phyloP scores from a whole-genome alignment of 768 basidiomycete species.

The Ramaria sp. region DNA sequence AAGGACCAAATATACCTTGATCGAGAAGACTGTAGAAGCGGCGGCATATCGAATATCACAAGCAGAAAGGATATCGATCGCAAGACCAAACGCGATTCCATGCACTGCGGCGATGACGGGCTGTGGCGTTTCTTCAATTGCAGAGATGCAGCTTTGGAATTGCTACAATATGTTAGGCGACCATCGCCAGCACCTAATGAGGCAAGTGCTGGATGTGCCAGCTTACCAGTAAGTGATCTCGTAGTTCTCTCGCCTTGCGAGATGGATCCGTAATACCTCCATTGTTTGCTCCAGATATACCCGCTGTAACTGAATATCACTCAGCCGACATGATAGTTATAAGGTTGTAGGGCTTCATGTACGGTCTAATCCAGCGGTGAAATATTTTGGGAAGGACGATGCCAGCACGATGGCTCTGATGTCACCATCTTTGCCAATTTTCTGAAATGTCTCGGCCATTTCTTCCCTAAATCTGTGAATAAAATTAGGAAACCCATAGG shows the following conservation, averaged over 20 bases:
- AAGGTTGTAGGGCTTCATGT: background rate
- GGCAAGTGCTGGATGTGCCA: background rate
- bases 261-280: constrained; percentile 34
- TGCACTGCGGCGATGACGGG: constrained; percentile 81
- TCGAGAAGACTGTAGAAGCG: constrained; percentile 47
- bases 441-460: constrained; percentile 51
- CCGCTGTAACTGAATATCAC: constrained; percentile 7
- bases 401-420: constrained; percentile 67
- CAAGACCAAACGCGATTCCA: constrained; percentile 65
- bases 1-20: constrained; percentile 39
- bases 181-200: constrained; percentile 12
- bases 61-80: constrained; percentile 61
- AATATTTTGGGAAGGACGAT: constrained; percentile 58
- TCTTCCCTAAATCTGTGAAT: constrained; percentile 58
- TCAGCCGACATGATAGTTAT: background rate
- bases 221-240: constrained; percentile 32
- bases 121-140: constrained; percentile 56
- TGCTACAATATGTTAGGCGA: constrained; percentile 13
- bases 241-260: constrained; percentile 38
- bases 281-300: background rate
- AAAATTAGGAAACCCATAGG: background rate
- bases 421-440: constrained; percentile 38
- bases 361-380: constrained; percentile 82
- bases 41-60: constrained; percentile 78
- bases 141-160: constrained; percentile 64